Conservation (phyloP, 1,139 yeast species). For the Kodamaea plutei region DNA sequence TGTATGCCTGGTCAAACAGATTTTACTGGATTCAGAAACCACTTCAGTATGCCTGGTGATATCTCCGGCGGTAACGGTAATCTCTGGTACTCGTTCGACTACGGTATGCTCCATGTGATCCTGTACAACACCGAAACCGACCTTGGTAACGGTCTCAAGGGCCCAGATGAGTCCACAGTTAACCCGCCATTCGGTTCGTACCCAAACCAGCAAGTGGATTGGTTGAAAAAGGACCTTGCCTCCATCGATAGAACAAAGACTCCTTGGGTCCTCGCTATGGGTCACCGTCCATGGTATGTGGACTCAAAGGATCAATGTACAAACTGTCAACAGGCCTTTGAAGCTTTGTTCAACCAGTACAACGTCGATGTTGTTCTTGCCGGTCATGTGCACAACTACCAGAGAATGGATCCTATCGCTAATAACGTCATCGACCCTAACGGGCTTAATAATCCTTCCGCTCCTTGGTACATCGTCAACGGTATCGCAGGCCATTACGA, state of each 20-base stretch:
- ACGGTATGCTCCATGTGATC: slow-evolving; percentile 5
- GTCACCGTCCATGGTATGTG: slow-evolving; percentile 8
- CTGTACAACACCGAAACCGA: slow-evolving; percentile 8
- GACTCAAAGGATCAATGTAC: slow-evolving; percentile 4
- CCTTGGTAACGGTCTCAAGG: slow-evolving; percentile 5
- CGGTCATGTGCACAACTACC: slow-evolving; percentile 7
- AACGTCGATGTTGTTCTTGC: slow-evolving; percentile 5
- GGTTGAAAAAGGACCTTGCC: slow-evolving; percentile 6
- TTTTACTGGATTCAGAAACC: slow-evolving; percentile 6
- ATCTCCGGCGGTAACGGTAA: slow-evolving; percentile 5
- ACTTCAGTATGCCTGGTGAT: slow-evolving; percentile 6
- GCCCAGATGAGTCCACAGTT: slow-evolving; percentile 4
- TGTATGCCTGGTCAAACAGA: slow-evolving; percentile 8
- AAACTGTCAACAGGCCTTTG: slow-evolving; percentile 5
- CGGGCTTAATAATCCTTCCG: slow-evolving; percentile 7
- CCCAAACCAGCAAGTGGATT: slow-evolving; percentile 6
- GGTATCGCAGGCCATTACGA: slow-evolving; percentile 8
- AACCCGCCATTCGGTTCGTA: slow-evolving; percentile 4
- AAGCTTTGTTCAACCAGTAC: slow-evolving; percentile 3
- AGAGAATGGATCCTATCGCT: slow-evolving; percentile 5
- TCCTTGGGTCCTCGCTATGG: slow-evolving; percentile 8
- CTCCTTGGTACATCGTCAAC: slow-evolving; percentile 8
- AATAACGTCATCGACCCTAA: slow-evolving; percentile 5
- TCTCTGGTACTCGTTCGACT: slow-evolving; percentile 7
- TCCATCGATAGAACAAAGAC: slow-evolving; percentile 6